Percentiles rank a stretch among this genome's conserved stretches.
These are phyloP conservation scores for Cryptosporidium ubiquitum DNA, from an alignment of 169 alveolate species.

Conservation along the genomic window DNA sequence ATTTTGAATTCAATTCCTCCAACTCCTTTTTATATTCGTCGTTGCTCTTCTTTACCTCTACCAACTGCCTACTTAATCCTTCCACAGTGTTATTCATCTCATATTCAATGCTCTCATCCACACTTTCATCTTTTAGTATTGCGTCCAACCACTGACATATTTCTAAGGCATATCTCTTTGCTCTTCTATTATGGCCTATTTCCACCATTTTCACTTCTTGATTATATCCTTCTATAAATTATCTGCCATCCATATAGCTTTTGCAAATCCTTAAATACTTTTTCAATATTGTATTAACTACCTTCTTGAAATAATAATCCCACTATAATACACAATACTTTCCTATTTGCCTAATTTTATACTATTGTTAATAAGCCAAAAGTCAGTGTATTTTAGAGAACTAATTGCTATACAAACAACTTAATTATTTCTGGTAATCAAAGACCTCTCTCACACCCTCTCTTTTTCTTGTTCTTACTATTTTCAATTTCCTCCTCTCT, in stretches of 20 bases:
- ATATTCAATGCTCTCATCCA: constrained; percentile 49
- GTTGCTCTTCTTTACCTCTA: constrained; percentile 13
- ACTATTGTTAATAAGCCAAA: neutral
- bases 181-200: constrained; percentile 49
- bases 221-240: neutral
- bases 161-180: constrained; percentile 66
- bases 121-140: constrained; percentile 17
- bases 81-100: constrained; percentile 55
- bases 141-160: constrained; percentile 70
- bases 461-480: no score
- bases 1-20: constrained; percentile 42
- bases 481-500: neutral
- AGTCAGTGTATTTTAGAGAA: neutral
- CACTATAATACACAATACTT: neutral
- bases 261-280: neutral
- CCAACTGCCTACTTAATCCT: constrained; percentile 33
- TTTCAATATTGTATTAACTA: neutral
- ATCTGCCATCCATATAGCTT: neutral
- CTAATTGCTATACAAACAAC: neutral
- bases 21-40: constrained; percentile 23
- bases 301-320: neutral
- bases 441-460: neutral
- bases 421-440: neutral
- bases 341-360: neutral
- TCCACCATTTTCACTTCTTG: constrained; percentile 14